Evolutionary conservation across 768 basidiomycete species (phyloP).

Genomic region (Phylloporus rhodoxanthus): DNA sequence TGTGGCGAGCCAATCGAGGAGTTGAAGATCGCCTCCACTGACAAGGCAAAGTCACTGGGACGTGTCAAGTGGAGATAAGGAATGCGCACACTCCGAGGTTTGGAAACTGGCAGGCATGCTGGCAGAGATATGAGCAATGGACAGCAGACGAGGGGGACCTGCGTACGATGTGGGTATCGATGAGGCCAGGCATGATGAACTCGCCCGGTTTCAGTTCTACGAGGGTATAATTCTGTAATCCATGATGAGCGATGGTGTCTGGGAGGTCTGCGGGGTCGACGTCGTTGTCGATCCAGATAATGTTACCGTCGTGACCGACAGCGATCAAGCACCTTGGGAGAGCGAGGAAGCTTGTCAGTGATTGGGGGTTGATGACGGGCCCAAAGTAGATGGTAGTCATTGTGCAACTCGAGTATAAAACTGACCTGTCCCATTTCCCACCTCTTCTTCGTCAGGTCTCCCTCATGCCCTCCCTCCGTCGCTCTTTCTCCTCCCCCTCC

Average conservation of each 20-base stretch:
- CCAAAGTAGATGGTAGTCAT: slow-evolving; percentile 47
- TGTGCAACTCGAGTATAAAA: slow-evolving; percentile 36
- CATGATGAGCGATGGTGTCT: slow-evolving; percentile 47
- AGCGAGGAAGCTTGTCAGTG: slow-evolving; percentile 38
- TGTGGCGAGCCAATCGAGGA: slow-evolving; percentile 81
- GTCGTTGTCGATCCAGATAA: slow-evolving; percentile 67
- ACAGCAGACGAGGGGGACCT: not conserved
- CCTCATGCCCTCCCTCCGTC: slow-evolving; percentile 74
- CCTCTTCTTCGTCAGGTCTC: slow-evolving; percentile 18
- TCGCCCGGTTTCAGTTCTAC: slow-evolving; percentile 44
- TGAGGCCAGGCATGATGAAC: slow-evolving; percentile 82
- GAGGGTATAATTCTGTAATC: slow-evolving; percentile 31
- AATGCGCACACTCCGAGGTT: slow-evolving; percentile 34
- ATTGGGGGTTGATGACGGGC: slow-evolving; percentile 49
- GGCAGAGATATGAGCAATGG: not conserved
- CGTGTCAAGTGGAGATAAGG: not conserved
- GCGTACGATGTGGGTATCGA: slow-evolving; percentile 88
- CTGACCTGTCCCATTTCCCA: slow-evolving; percentile 31
- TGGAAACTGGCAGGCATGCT: slow-evolving; percentile 40
- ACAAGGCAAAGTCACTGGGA: slow-evolving; percentile 7
- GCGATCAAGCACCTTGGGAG: slow-evolving; percentile 51
- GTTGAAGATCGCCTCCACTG: slow-evolving; percentile 80
- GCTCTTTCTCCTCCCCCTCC: slow-evolving; percentile 62
- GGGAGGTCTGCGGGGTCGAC: slow-evolving; percentile 44
- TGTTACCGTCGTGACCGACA: slow-evolving; percentile 47